A percentile compares a stretch with the other conserved stretches of the same genome.
These are phyloP conservation scores for Solanum pimpinellifolium DNA, from an alignment of 257 asterid genomes.

Conservation along the genomic window DNA sequence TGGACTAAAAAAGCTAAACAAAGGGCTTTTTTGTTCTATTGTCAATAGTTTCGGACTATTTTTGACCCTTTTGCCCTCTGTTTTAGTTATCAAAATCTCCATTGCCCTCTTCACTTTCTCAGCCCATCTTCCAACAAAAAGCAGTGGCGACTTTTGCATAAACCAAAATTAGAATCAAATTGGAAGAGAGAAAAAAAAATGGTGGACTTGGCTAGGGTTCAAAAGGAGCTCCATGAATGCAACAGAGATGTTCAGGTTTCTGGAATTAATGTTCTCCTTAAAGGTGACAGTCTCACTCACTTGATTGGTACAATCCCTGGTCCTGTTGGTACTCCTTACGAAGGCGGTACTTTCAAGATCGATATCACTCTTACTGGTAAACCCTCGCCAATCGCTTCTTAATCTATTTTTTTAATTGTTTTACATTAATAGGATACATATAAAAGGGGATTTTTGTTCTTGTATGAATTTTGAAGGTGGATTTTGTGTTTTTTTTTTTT, in stretches of 20 bases:
- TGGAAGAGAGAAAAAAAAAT: conserved; percentile 8
- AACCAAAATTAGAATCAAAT: not conserved
- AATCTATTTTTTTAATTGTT: not conserved
- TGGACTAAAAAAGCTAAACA: not conserved
- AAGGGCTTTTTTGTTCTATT: not conserved
- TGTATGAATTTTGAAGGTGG: not conserved
- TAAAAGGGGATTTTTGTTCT: not conserved
- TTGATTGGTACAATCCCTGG: conserved; percentile 89
- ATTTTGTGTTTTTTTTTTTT: not conserved
- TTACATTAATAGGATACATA: not conserved
- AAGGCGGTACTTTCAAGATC: conserved; percentile 91
- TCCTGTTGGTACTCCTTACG: conserved; percentile 83
- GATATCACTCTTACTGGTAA: conserved; percentile 78
- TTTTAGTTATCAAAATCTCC: not conserved
- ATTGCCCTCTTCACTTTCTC: not conserved
- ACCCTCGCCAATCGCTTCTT: not conserved
- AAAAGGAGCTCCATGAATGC: conserved; percentile 85
- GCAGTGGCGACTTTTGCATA: not conserved
- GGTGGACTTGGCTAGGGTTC: conserved; percentile 90
- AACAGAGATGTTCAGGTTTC: conserved; percentile 67
- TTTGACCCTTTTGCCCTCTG: not conserved
- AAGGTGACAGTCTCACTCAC: conserved; percentile 51
- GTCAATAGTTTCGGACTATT: not conserved
- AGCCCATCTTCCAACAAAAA: not conserved
- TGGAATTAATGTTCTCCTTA: conserved; percentile 64